These are phyloP conservation scores for Rhizophagus clarus DNA, from an alignment of 192 early-diverging fungal species.

Conservation along the genomic window DNA sequence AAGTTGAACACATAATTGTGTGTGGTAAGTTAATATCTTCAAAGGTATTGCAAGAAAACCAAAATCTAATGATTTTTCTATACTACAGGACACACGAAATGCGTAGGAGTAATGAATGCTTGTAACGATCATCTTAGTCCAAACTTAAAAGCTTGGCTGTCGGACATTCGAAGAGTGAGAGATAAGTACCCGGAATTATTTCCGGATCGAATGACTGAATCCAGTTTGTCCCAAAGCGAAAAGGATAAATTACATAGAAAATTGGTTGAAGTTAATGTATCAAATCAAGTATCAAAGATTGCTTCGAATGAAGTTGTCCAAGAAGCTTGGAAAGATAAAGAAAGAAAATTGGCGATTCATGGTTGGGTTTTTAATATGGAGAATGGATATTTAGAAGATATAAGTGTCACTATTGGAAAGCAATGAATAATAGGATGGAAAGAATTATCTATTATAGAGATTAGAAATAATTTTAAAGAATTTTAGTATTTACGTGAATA, in stretches of 20 bases:
- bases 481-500: too few relatives aligned
- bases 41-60: not conserved
- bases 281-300: slow-evolving; percentile 19
- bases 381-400: slow-evolving; percentile 24
- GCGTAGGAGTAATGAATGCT: not conserved
- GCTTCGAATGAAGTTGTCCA: not conserved
- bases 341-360: slow-evolving; percentile 10
- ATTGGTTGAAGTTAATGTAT: not conserved
- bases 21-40: slow-evolving; percentile 56
- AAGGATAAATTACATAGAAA: not conserved
- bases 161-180: not conserved
- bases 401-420: not conserved
- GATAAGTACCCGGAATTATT: not conserved
- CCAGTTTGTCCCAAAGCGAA: not conserved
- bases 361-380: slow-evolving; percentile 18
- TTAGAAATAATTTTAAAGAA: too few relatives aligned
- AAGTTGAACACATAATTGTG: slow-evolving; percentile 92
- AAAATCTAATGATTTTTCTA: too few relatives aligned
- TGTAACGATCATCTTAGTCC: not conserved
- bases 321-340: slow-evolving; percentile 17
- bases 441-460: too few relatives aligned
- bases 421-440: not conserved
- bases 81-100: slow-evolving; percentile 8
- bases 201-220: not conserved
- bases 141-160: slow-evolving; percentile 10